Evolutionary conservation across 169 alveolate species (phyloP), one percentile per base, ranked within the genome.

Genomic region (Sarcocystis neurona): DNA sequence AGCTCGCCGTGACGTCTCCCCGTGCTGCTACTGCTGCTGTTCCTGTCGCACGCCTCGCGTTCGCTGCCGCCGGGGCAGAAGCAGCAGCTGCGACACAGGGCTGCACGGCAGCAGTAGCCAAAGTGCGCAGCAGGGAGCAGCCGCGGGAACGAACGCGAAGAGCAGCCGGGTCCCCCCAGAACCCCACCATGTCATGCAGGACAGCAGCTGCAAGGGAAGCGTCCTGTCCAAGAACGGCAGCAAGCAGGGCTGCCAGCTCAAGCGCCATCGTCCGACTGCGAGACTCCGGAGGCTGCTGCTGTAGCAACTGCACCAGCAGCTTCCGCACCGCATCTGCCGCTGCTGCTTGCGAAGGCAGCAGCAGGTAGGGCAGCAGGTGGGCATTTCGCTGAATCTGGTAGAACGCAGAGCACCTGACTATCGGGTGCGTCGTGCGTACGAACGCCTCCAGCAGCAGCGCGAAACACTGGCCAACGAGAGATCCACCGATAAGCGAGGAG

Each of bases 401-500:
- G n/a, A 15, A 63, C 10, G 75, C 43, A n/a, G 75, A 15, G 6
- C 44, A 63, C 10, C 75, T 2, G 27, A 63, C 75, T 15, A 63
- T 43, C 43, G 75, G 75, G n/a, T 63, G 75, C 43, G 75, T 27
- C 6, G 75, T 63, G 75, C 75, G 32, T 10, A 41, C 75, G n/a
- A 63, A 63, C 75, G 32, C 32, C n/a, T 63, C 75, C 75, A 63
- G 8, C 75, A 63, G 43, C 37, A 63, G 41, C 41, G 75, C 75
- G 75, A 63, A 18, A 41, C 75, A 63, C 41, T 63, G 75, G 43
- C 75, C 75, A 20, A 63, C 75, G 32, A 63, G 75, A 20, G 75
- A 63, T 2, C 75, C 75, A 6, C 75, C 75, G 75, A 63, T 63
- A 18, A 63, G 75, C n/a, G 46, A 1, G 37, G 75, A 30, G 4